Evolutionary conservation across 2,329 filamentous ascomycete species (phyloP).

Genomic region (Tolypocladium capitatum): DNA sequence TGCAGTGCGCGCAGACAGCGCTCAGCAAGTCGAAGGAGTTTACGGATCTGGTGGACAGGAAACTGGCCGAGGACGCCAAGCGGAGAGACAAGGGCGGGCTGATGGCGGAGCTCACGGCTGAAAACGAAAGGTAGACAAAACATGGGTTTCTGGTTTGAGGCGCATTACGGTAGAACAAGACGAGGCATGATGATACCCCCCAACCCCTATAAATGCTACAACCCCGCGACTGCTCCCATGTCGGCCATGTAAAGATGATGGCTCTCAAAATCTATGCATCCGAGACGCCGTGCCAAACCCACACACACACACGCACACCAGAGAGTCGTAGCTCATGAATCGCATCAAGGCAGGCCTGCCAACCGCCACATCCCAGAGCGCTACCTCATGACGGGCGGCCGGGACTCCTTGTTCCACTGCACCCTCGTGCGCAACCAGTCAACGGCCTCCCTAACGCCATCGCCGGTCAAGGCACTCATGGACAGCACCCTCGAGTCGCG

Average conservation of each 20-base stretch:
- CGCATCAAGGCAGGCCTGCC: background rate
- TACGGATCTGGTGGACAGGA: slow-evolving; percentile 57
- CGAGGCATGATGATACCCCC: slow-evolving; percentile 7
- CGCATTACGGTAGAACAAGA: slow-evolving; percentile 1
- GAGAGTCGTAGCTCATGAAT: slow-evolving; percentile 4
- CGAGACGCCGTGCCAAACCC: slow-evolving; percentile 4
- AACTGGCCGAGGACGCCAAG: slow-evolving; percentile 65
- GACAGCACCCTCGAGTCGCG: slow-evolving; percentile 85
- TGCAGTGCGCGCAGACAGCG: slow-evolving; percentile 64
- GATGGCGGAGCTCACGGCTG: slow-evolving; percentile 63
- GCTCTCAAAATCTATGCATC: slow-evolving; percentile 2
- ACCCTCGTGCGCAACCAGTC: slow-evolving; percentile 90
- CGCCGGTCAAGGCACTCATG: slow-evolving; percentile 76
- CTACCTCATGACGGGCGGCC: slow-evolving; percentile 87
- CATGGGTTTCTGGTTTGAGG: background rate
- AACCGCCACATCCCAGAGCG: background rate
- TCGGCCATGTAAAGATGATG: background rate
- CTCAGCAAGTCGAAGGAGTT: slow-evolving; percentile 71
- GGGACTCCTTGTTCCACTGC: slow-evolving; percentile 89
- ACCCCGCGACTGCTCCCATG: background rate
- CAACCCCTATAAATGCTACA: background rate
- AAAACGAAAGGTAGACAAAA: slow-evolving; percentile 54
- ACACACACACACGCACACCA: background rate
- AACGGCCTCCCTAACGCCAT: slow-evolving; percentile 86
- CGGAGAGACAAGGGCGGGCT: slow-evolving; percentile 66